A percentile compares a stretch with the other conserved stretches of the same genome.
phyloP scores from a whole-genome alignment of 2,329 filamentous ascomycete genomes.

The Xylaria digitata region DNA sequence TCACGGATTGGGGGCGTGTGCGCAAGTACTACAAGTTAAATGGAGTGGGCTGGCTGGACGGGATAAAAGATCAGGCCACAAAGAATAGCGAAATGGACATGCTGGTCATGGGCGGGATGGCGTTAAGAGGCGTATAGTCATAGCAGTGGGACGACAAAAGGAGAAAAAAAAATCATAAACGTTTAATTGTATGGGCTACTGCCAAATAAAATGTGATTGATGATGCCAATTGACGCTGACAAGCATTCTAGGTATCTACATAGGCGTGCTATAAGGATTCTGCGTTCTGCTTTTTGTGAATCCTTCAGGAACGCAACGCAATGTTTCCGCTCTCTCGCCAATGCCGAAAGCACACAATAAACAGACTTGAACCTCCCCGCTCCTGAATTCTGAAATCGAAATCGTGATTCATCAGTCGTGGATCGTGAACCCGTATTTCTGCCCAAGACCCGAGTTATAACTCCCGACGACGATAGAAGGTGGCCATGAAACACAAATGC shows the following conservation, averaged over 20 bases:
- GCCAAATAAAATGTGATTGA: slow-evolving; percentile 14
- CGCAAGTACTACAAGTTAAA: slow-evolving; percentile 90
- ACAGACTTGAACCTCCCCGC: not conserved
- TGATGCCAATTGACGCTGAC: not conserved
- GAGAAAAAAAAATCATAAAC: not conserved
- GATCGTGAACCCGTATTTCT: slow-evolving; percentile 12
- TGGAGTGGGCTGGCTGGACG: slow-evolving; percentile 63
- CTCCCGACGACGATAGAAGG: not conserved
- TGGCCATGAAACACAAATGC: not conserved
- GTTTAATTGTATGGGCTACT: not conserved
- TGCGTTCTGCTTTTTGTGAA: not conserved
- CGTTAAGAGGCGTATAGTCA: slow-evolving; percentile 69
- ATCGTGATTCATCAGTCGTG: slow-evolving; percentile 25
- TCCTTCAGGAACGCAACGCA: not conserved
- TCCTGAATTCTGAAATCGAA: not conserved
- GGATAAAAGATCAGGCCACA: slow-evolving; percentile 56
- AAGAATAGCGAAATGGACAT: slow-evolving; percentile 71
- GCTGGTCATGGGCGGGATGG: slow-evolving; percentile 80
- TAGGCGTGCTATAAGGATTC: slow-evolving; percentile 15
- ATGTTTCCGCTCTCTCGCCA: slow-evolving; percentile 9
- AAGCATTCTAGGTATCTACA: slow-evolving; percentile 2
- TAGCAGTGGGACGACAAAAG: not conserved
- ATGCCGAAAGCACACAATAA: not conserved
- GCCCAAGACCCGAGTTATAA: not conserved
- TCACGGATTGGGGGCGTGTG: slow-evolving; percentile 75